Base-by-base conservation (phyloP, 2,329 filamentous ascomycete genomes). In the Monascus ruber region DNA sequence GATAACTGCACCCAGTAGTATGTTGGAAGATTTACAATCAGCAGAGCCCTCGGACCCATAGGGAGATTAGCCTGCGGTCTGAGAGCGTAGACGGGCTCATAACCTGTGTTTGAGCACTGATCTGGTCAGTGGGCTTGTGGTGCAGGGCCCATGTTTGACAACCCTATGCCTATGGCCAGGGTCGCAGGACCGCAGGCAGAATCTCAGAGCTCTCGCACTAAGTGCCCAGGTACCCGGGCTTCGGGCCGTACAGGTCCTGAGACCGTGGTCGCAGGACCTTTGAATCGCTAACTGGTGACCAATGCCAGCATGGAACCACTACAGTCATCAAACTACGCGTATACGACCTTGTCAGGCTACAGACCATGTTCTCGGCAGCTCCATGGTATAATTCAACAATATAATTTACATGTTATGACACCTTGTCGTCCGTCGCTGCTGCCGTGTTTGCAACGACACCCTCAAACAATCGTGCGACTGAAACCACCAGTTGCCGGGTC, bases 201-300 rank as follows among this genome's bases (percentile, higher is more conserved):
- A 31, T 26, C 34, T 33, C 34, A 29, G 38, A 33, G 38, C 33
- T 33, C 35, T 40, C 33, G 28, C 33, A 35, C 34, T 33, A 34
- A 33, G 26, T 26, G 26, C 26, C 26, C 33, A 33, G 17, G 36
- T 33, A 38, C 37, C 40, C 11, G 32, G 40, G 35, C 36, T 26
- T 36, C 40, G 35, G 40, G 38, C 36, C 36, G 40, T 38, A 24
- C 10, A 32, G 34, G 34, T 38, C 36, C 28, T 42, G 37, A 40
- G 41, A 39, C 37, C 37, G 29, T 36, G 29, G 41, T 42, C 37
- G 34, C 40, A 42, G 34, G 37, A 42, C 41, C 41, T 34, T 27
- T 39, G 41, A 37, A 42, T 37, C 41, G 34, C 41, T 31, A 40
- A 40, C 37, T 42, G 34, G 41, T 37, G 37, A 32, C 68, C 26